Percentiles rank a stretch among this genome's conserved stretches.
Conservation (phyloP, 306 rosid genomes). For the Herpetospermum pedunculosum region DNA sequence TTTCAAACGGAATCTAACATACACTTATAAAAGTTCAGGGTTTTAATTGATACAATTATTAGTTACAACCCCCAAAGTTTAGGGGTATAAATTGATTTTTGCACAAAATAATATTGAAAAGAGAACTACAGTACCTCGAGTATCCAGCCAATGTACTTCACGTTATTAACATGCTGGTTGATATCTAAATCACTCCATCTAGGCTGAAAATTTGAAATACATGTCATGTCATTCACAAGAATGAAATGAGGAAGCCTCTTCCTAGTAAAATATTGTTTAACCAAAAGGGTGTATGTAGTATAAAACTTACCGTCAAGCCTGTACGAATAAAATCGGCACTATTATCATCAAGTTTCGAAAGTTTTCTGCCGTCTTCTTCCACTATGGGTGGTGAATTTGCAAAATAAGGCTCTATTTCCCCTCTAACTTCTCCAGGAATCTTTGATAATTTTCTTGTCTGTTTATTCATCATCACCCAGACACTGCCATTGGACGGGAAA, state of each 20-base stretch:
- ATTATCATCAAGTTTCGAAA: slow-evolving; percentile 59
- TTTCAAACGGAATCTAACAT: no score
- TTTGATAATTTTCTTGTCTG: slow-evolving; percentile 82
- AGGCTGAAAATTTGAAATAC: slow-evolving; percentile 44
- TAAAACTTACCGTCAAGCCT: slow-evolving; percentile 61
- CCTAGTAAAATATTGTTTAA: not conserved
- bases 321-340: slow-evolving; percentile 54
- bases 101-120: no score
- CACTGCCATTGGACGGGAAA: slow-evolving; percentile 41
- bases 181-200: slow-evolving; percentile 91
- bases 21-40: no score
- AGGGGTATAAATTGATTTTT: no score
- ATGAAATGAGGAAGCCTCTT: not conserved
- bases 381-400: slow-evolving; percentile 56
- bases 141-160: slow-evolving; percentile 99
- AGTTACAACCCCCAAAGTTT: no score
- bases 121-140: slow-evolving; percentile 73
- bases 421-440: slow-evolving; percentile 84
- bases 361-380: slow-evolving; percentile 85
- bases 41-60: no score
- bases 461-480: slow-evolving; percentile 99
- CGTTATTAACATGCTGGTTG: slow-evolving; percentile 98
- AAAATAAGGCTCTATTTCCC: slow-evolving; percentile 80
- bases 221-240: not conserved
- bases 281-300: slow-evolving; percentile 1